Base-by-base conservation (phyloP, 1,284 basidiomycete genomes). In the Cryptococcus deneoformans region DNA sequence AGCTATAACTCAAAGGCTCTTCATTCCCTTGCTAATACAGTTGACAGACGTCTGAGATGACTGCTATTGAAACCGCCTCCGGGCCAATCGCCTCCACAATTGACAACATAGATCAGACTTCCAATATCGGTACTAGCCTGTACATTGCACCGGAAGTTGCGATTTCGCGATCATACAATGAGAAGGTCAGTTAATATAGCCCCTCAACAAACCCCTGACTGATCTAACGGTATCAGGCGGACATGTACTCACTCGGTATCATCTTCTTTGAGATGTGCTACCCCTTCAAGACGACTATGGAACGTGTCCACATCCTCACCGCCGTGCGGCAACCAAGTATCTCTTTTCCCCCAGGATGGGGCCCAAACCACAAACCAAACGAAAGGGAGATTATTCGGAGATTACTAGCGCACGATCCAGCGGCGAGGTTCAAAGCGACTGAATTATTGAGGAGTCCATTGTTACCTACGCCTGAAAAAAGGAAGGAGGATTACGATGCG, bases 221-320 rank as follows among this genome's bases (percentile, higher is more conserved):
- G 50, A 11, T 12, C 43, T 10, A 2, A 6, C 38, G 11, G 16
- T 9, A 44, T 34, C 56, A 96, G 72, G 93, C 93, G 3, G 94
- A 98, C 72, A 88, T 98, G 82, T 98, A 96, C 72, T 94, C 91
- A 69, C 84, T 96, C 5, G 94, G 90, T 39, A 87, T 98, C 67
- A 93, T 97, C 35, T 95, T 97, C 77, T 98, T 98, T 70, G 94
- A 98, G 80, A 96, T 97, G 92, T 92, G 93, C 72, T 92, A 88
- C 49, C 71, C 79, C 68, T 95, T 96, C 78, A 82, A 83, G n/a
- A 97, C 94, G 0, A 87, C 85, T 2, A 85, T 90, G 54, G 94
- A 98, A 72, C 86, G 94, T 12, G 88, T 90, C 46, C 84, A 84
- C 3, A 89, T 94, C 14, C 82, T 97, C 6, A 87, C 88, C 61